Conservation (phyloP, 2,329 filamentous ascomycete species). For the Trichophyton simii region DNA sequence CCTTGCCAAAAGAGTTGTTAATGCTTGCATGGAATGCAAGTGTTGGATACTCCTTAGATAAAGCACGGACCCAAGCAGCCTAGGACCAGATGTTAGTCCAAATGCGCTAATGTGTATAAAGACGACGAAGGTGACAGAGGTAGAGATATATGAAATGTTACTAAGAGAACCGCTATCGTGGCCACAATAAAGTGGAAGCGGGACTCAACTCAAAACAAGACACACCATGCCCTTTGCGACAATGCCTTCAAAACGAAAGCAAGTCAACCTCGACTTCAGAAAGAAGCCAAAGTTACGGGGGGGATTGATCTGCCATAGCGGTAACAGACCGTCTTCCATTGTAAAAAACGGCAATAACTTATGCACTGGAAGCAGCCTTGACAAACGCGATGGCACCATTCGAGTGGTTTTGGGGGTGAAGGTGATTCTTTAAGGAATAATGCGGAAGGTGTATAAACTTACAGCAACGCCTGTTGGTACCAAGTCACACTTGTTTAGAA, state of each 20-base stretch:
- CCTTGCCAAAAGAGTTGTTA: constrained; percentile 94
- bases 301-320: constrained; percentile 90
- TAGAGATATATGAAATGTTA: constrained; percentile 80
- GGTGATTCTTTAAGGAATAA: constrained; percentile 9
- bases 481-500: constrained; percentile 84
- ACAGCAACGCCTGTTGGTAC: constrained; percentile 88
- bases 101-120: constrained; percentile 8
- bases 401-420: not conserved
- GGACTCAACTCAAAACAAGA: constrained; percentile 96
- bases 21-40: constrained; percentile 90
- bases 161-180: constrained; percentile 84
- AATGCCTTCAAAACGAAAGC: constrained; percentile 76
- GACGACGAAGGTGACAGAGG: constrained; percentile 17
- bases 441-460: constrained; percentile 42
- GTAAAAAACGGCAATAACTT: constrained; percentile 15
- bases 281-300: constrained; percentile 53
- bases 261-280: constrained; percentile 54
- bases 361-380: constrained; percentile 54
- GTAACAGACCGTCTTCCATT: constrained; percentile 92
- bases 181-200: constrained; percentile 50
- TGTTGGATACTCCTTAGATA: constrained; percentile 87
- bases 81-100: constrained; percentile 33
- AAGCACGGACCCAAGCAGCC: constrained; percentile 81
- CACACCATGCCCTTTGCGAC: constrained; percentile 65
- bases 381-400: constrained; percentile 60